Percentiles rank a stretch among this genome's conserved stretches.
Evolutionary conservation across 2,329 filamentous ascomycete species (phyloP).

Genomic region (Colletotrichum simmondsii): DNA sequence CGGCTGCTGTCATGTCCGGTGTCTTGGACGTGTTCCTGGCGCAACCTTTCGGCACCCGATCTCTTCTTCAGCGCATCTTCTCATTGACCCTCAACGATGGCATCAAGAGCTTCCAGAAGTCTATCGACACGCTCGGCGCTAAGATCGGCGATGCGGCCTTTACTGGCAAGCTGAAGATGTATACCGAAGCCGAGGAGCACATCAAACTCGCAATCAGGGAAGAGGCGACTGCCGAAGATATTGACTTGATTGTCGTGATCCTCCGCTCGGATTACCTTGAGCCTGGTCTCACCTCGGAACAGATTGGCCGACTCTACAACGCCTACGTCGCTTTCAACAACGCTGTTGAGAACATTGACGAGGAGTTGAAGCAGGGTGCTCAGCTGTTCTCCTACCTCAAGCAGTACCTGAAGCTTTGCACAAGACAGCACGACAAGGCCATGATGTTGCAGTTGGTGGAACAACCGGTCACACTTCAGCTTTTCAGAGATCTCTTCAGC

Average conservation of each 20-base stretch:
- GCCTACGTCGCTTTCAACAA: conserved; percentile 97
- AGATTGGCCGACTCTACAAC: conserved; percentile 89
- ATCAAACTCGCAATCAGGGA: conserved; percentile 79
- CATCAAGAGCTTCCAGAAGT: conserved; percentile 85
- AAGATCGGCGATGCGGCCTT: conserved; percentile 88
- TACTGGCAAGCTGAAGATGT: conserved; percentile 83
- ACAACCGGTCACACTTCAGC: conserved; percentile 94
- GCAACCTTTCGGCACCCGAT: conserved; percentile 91
- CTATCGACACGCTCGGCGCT: conserved; percentile 79
- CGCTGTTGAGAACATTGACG: conserved; percentile 90
- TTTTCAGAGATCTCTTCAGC: conserved; percentile 95
- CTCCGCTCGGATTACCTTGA: conserved; percentile 81
- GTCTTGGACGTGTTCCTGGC: conserved; percentile 95
- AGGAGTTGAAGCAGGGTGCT: conserved; percentile 88
- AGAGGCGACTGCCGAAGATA: conserved; percentile 78
- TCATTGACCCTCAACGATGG: conserved; percentile 91
- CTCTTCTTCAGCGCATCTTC: conserved; percentile 93
- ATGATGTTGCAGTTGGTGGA: conserved; percentile 98
- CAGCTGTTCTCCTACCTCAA: conserved; percentile 95
- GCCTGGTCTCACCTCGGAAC: conserved; percentile 76
- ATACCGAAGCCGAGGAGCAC: conserved; percentile 79
- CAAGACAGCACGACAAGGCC: conserved; percentile 90
- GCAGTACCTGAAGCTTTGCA: conserved; percentile 91
- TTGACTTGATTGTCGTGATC: conserved; percentile 88
- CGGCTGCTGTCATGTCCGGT: conserved; percentile 95